These are phyloP conservation scores for Westerdykella ornata DNA, from an alignment of 2,329 filamentous ascomycete genomes.

Conservation along the genomic window DNA sequence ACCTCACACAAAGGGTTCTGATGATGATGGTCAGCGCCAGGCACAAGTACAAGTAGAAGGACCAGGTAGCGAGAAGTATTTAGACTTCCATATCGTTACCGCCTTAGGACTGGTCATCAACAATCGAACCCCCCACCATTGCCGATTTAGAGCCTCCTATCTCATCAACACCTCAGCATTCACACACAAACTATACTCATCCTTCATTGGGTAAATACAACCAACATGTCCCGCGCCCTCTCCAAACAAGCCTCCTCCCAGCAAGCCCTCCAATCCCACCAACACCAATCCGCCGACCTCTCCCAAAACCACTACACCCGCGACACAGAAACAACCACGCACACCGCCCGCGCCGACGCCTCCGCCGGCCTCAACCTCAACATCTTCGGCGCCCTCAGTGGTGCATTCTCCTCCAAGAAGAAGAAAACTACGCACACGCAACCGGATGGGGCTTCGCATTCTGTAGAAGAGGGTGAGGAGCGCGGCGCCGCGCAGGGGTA, in stretches of 20 bases:
- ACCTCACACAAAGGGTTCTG: neutral
- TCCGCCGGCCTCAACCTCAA: slow-evolving; percentile 33
- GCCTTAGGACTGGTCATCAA: too few relatives aligned
- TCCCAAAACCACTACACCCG: slow-evolving; percentile 6
- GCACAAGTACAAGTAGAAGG: too few relatives aligned
- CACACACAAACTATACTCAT: too few relatives aligned
- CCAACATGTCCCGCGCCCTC: slow-evolving; percentile 19
- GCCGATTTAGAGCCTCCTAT: too few relatives aligned
- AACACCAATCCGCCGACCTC: neutral
- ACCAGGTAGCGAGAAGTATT: too few relatives aligned
- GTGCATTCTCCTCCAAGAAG: slow-evolving; percentile 24
- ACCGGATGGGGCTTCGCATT: slow-evolving; percentile 19
- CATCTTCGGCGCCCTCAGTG: slow-evolving; percentile 31
- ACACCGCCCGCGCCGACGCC: slow-evolving; percentile 27
- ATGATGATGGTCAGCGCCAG: too few relatives aligned
- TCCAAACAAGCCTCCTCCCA: slow-evolving; percentile 19
- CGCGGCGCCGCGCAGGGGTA: slow-evolving; percentile 14
- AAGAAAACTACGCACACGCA: slow-evolving; percentile 28
- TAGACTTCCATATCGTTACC: too few relatives aligned
- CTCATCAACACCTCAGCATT: too few relatives aligned
- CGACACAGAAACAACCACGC: slow-evolving; percentile 25
- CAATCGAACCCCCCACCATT: too few relatives aligned
- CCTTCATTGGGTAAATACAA: too few relatives aligned
- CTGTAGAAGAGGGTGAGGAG: slow-evolving; percentile 5
- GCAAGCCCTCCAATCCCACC: slow-evolving; percentile 3